phyloP scores from a whole-genome alignment of 2,329 filamentous ascomycete genomes.

The Periconia digitata region DNA sequence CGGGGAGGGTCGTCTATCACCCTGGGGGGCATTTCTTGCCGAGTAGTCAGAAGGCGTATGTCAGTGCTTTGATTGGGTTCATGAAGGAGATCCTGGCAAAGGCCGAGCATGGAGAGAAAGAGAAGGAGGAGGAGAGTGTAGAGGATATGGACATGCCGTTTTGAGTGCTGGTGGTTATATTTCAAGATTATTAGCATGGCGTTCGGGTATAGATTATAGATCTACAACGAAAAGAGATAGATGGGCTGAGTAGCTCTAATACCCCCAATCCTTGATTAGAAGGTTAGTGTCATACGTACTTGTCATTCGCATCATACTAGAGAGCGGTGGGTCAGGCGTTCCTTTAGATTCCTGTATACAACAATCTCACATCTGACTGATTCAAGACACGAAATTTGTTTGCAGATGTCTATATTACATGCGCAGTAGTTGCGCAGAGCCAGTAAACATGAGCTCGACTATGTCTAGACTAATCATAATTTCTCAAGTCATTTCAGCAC shows the following conservation, averaged over 20 bases:
- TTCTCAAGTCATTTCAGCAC: slow-evolving; percentile 7
- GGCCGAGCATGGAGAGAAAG: slow-evolving; percentile 32
- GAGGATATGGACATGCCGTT: slow-evolving; percentile 73
- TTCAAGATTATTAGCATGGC: slow-evolving; percentile 15
- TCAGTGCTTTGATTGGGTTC: slow-evolving; percentile 73
- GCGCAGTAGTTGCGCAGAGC: slow-evolving; percentile 33
- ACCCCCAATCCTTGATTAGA: no score
- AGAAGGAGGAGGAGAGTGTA: slow-evolving; percentile 56
- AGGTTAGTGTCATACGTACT: no score
- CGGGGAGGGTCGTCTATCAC: slow-evolving; percentile 64
- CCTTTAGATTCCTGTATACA: no score
- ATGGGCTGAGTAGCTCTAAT: no score
- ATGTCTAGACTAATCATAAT: slow-evolving; percentile 37
- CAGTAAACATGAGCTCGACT: slow-evolving; percentile 20
- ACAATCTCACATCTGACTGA: no score
- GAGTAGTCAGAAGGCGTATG: slow-evolving; percentile 73
- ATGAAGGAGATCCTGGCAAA: slow-evolving; percentile 58
- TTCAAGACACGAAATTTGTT: slow-evolving; percentile 5
- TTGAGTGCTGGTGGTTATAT: slow-evolving; percentile 33
- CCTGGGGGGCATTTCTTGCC: slow-evolving; percentile 92
- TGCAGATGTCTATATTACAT: slow-evolving; percentile 39
- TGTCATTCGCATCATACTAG: no score
- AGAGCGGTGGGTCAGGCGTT: no score
- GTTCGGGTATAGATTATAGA: slow-evolving; percentile 17
- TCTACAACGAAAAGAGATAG: no score